Evolutionary conservation across 192 early-diverging fungal genomes (phyloP), one percentile per base, ranked within the genome.

Genomic region (Spizellomyces sp.): DNA sequence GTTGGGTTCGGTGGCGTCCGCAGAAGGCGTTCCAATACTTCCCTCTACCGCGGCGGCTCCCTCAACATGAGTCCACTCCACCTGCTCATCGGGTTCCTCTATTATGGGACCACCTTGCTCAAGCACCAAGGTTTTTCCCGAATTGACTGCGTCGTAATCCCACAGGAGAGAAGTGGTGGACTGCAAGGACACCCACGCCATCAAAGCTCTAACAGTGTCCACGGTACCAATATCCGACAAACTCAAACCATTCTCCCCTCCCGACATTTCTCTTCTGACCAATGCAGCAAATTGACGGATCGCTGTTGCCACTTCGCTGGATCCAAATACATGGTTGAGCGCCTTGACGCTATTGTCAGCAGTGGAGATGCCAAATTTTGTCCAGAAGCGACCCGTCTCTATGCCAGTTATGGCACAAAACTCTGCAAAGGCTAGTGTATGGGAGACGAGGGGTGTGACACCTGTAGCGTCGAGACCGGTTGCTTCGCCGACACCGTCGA

Each of bases 291-390:
- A 77, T 69, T 77, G 64, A 36, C 45, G 22, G 63, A 80, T 71
- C 4, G 79, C 75, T 5, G 27, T 27, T 27, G 66, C 71, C 45
- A 71, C 45, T 21, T 81, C 80, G 4, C 66, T 73, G 15, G 76
- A 67, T 43, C 82, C 82, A 77, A 84, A 80, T 8, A 84, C 76
- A 54, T 77, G 67, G 48, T 81, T 62, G 19, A 84, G 70, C 17
- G 74, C 59, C 9, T 44, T n/a, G 7, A 80, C 66, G 4, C 63
- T 44, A 42, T 64, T 58, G 5, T n/a, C 59, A 7, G 73, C 75
- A 22, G 74, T 66, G 15, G 66, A 42, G 22, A 84, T 48, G 9
- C 76, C 74, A 44, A 84, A 60, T 22, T 79, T 68, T 12, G 82
- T 84, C 60, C 74, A 79, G 50, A 68, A 77, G 17, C 74, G 60